Conservation (phyloP, 306 rosid species). For the Quercus suber region DNA sequence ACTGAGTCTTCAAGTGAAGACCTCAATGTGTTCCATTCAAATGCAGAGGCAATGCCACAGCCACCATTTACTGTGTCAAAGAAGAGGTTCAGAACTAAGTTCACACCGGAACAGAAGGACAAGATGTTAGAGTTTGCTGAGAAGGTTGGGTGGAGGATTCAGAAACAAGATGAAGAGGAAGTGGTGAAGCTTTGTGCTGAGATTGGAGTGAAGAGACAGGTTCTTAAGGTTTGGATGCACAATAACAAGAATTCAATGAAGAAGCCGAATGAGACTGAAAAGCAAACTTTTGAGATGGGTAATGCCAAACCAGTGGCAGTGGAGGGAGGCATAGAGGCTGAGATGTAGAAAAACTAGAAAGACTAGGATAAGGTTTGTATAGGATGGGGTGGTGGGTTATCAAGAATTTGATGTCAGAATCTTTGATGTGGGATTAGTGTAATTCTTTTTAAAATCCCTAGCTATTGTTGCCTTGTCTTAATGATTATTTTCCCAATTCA, state of each 20-base stretch:
- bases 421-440: too few relatives aligned
- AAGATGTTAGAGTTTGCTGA: constrained; percentile 44
- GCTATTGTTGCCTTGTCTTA: too few relatives aligned
- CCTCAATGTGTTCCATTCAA: constrained; percentile 28
- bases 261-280: constrained; percentile 17
- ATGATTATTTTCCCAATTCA: too few relatives aligned
- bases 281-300: neutral
- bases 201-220: constrained; percentile 47
- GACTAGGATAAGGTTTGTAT: neutral
- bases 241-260: constrained; percentile 42
- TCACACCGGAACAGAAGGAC: too few relatives aligned
- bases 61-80: constrained; percentile 28
- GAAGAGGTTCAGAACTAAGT: constrained; percentile 34
- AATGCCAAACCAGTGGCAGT: too few relatives aligned
- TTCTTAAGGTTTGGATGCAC: constrained; percentile 59
- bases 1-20: constrained; percentile 54
- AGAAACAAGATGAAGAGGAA: constrained; percentile 48
- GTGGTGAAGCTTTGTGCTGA: constrained; percentile 46
- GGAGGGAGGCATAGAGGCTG: neutral
- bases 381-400: neutral
- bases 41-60: constrained; percentile 18
- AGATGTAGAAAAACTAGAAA: neutral
- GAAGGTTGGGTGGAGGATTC: constrained; percentile 50
- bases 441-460: too few relatives aligned
- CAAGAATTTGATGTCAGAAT: too few relatives aligned